Percentiles rank a stretch among this genome's conserved stretches.
phyloP scores from a whole-genome alignment of 176 grass and related monocot species.

The Triticum aestivum region IWGSC_CS_RefSeq_v2.1 NC_057806.1:486292761-486293260 shows the following conservation, averaged over 20 bases:
- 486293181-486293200: conserved; percentile 19
- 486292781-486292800: conserved; percentile 53
- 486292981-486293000: conserved; percentile 51
- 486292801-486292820: conserved; percentile 52
- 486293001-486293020: conserved; percentile 37
- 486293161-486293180: conserved; percentile 61
- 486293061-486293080: conserved; percentile 51
- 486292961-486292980: conserved; percentile 50
- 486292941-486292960: conserved; percentile 43
- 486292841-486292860: conserved; percentile 53
- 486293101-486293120: conserved; percentile 62
- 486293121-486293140: conserved; percentile 61
- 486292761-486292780: not conserved
- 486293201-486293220: conserved; percentile 12
- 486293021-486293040: conserved; percentile 61
- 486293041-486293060: conserved; percentile 35
- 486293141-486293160: conserved; percentile 74
- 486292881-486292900: conserved; percentile 42
- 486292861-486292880: conserved; percentile 43
- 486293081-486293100: conserved; percentile 41
- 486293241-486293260: not conserved
- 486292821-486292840: conserved; percentile 46
- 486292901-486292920: conserved; percentile 35
- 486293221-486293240: conserved; percentile 1
- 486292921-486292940: conserved; percentile 39